Percentiles rank a stretch among this genome's conserved stretches.
phyloP scores from a whole-genome alignment of 2,329 filamentous ascomycete species.

The Beauveria rudraprayagi region DNA sequence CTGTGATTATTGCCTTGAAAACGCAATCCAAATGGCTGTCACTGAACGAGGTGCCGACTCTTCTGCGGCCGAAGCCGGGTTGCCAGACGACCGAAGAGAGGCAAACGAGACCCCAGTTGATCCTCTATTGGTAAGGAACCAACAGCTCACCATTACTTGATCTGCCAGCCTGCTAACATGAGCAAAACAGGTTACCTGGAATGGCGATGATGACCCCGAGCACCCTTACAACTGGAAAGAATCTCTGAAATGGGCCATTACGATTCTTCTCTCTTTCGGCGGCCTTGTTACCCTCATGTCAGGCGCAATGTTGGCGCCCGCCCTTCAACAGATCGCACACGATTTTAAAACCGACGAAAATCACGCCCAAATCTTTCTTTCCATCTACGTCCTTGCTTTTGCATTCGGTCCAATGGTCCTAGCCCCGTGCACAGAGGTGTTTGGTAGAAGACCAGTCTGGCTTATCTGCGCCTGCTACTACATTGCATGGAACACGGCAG shows the following conservation, averaged over 20 bases:
- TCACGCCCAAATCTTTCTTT: slow-evolving; percentile 24
- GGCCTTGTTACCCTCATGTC: slow-evolving; percentile 29
- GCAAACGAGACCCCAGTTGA: not conserved
- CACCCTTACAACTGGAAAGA: slow-evolving; percentile 6
- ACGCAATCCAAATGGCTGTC: not conserved
- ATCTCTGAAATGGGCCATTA: slow-evolving; percentile 17
- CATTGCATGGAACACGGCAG: slow-evolving; percentile 29
- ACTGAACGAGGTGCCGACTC: not conserved
- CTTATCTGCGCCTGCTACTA: slow-evolving; percentile 24
- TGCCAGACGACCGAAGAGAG: not conserved
- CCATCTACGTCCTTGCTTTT: slow-evolving; percentile 27
- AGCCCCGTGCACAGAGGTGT: slow-evolving; percentile 26
- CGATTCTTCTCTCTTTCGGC: slow-evolving; percentile 24
- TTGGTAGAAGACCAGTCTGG: slow-evolving; percentile 27
- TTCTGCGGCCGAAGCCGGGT: not conserved
- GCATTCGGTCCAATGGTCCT: slow-evolving; percentile 27
- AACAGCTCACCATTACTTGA: not conserved
- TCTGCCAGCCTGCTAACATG: not conserved
- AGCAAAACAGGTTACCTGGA: slow-evolving; percentile 31
- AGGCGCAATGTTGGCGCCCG: slow-evolving; percentile 29
- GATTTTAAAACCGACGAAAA: slow-evolving; percentile 22
- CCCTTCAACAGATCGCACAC: slow-evolving; percentile 23
- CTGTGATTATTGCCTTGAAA: not conserved
- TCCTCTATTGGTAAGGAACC: not conserved
- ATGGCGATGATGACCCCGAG: slow-evolving; percentile 38